A percentile compares a stretch with the other conserved stretches of the same genome.
Evolutionary conservation across 805 yeast genomes (phyloP).

Genomic region (Jamesozyma piceae): DNA sequence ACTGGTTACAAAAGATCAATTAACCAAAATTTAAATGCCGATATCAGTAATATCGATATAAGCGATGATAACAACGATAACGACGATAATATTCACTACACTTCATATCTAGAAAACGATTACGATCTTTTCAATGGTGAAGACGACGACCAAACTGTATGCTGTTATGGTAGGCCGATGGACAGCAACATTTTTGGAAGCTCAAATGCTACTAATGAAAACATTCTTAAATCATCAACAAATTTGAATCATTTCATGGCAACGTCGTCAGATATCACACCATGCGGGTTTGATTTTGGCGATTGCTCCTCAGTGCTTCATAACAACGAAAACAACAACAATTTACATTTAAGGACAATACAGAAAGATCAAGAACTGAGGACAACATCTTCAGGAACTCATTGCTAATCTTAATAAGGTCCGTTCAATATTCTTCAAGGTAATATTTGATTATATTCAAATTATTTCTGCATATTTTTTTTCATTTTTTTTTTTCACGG

Average conservation of each 20-base stretch:
- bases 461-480: neutral
- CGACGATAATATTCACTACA: neutral
- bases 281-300: neutral
- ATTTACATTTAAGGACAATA: neutral
- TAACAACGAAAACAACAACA: neutral
- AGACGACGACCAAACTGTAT: neutral
- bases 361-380: neutral
- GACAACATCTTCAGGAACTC: neutral
- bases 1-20: neutral
- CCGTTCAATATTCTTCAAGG: neutral
- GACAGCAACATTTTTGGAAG: neutral
- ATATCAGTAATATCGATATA: neutral
- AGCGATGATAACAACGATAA: neutral
- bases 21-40: neutral
- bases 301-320: neutral
- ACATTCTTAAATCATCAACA: neutral
- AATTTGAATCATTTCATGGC: neutral
- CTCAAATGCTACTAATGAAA: neutral
- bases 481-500: neutral
- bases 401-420: neutral
- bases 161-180: neutral
- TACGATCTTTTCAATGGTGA: neutral
- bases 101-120: neutral
- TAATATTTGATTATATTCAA: neutral
- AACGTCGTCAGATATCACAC: slow-evolving; percentile 1